phyloP scores from a whole-genome alignment of 768 basidiomycete genomes.

The Dacryopinax primogenitus region DNA sequence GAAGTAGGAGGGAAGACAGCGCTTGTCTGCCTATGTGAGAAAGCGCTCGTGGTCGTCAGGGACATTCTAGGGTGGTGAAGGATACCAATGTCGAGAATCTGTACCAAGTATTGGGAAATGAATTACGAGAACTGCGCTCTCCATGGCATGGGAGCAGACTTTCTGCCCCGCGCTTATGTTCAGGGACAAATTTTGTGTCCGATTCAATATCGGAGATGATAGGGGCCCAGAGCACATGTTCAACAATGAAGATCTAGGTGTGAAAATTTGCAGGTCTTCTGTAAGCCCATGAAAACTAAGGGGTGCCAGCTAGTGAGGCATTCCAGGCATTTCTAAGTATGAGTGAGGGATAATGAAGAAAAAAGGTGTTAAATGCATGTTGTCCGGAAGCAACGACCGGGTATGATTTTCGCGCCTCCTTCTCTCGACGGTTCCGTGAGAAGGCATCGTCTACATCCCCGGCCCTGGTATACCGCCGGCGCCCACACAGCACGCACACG shows the following conservation, averaged over 20 bases:
- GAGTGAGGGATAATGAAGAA: background rate
- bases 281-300: too few species aligned
- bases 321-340: background rate
- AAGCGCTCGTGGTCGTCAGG: constrained; percentile 50
- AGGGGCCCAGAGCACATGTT: background rate
- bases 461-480: background rate
- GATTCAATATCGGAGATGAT: background rate
- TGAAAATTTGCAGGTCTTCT: background rate
- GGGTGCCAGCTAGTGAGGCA: background rate
- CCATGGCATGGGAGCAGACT: too few species aligned
- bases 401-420: constrained; percentile 6
- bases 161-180: too few species aligned
- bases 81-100: background rate
- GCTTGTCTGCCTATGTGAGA: constrained; percentile 65
- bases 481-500: background rate
- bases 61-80: constrained; percentile 13
- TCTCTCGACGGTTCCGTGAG: background rate
- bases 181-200: constrained; percentile 7
- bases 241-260: background rate
- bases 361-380: too few species aligned
- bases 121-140: too few species aligned
- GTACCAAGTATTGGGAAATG: background rate
- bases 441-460: background rate
- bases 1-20: constrained; percentile 28
- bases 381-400: constrained; percentile 4